Evolutionary conservation across 2,329 filamentous ascomycete genomes (phyloP), one percentile per base, ranked within the genome.

Genomic region (Helotiales sp.): DNA sequence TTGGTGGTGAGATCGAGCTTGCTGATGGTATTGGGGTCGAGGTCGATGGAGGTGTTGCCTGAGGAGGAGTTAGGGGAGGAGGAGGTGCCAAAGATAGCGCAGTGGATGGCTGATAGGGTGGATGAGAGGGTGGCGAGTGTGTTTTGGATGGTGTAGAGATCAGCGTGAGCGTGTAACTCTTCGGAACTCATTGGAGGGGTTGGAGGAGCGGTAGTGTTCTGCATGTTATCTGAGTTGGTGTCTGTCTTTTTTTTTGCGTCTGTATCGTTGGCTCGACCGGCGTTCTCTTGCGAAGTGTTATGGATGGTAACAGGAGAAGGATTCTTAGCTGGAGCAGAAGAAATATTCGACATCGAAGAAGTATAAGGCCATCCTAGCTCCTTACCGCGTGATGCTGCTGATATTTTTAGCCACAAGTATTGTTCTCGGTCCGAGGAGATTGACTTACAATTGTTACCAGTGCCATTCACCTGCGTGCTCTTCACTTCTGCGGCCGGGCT

Each of bases 121-220:
- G 22, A 20, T 17, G 34, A 30, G 5, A 61, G 26, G 26, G 6
- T 26, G 1, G 10, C 13, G 24, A 61, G 37, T 2, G 58, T 45
- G 37, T 15, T 20, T 3, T 49, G 40, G 24, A 47, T 61, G 37
- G 22, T 24, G 20, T 45, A 11, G 3, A 49, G 37, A 32, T 61
- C 43, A 26, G 17, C 11, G 15, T 45, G 58, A 13, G 40, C 17
- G 13, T 13, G 22, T 17, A 61, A 15, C 20, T 47, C 40, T 26
- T 34, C 58, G 7, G 40, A 47, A 28, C 22, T 49, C 58, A 49
- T 52, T 40, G 60, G 60, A n/a, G 60, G 45, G 6, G 60, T 52
- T 20, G 47, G 47, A 26, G 60, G 45, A 62, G 6, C 43, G 5
- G 13, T 37, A 5, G 34, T 50, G n/a, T 26, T 24, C 11, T 28